These are phyloP conservation scores for Heliocybe sulcata DNA, from an alignment of 1,284 basidiomycete genomes.

Conservation along the genomic window DNA sequence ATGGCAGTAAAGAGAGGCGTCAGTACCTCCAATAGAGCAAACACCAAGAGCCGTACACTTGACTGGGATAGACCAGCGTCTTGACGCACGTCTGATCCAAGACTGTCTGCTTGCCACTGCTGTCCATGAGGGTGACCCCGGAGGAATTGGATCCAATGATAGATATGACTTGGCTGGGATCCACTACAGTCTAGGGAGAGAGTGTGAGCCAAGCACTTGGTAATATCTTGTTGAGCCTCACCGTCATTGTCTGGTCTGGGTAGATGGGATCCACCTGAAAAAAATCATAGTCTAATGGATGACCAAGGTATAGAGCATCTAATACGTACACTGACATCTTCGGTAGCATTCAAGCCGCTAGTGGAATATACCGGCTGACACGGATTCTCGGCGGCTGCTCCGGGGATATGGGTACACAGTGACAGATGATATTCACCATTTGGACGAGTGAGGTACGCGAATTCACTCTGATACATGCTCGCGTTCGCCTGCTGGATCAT, in stretches of 20 bases:
- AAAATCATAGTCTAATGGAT: no score
- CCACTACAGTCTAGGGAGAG: not conserved
- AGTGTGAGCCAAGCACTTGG: not conserved
- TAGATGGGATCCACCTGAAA: not conserved
- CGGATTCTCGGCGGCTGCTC: constrained; percentile 8
- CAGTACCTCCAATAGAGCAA: not conserved
- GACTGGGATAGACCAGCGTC: not conserved
- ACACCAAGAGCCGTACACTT: not conserved
- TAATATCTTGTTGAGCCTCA: not conserved
- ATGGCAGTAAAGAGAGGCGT: constrained; percentile 19
- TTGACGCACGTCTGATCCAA: constrained; percentile 26
- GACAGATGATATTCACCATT: constrained; percentile 20
- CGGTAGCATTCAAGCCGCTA: not conserved
- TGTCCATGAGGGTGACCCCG: constrained; percentile 29
- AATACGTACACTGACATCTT: no score
- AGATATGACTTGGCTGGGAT: not conserved
- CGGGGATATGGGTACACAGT: constrained; percentile 39
- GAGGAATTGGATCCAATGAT: constrained; percentile 23
- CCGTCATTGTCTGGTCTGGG: not conserved
- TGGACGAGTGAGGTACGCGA: constrained; percentile 15
- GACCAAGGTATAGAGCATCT: no score
- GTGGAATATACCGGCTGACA: constrained; percentile 5
- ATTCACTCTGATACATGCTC: constrained; percentile 35
- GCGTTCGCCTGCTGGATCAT: constrained; percentile 29
- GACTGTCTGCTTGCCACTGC: not conserved